phyloP scores from a whole-genome alignment of 2,329 filamentous ascomycete genomes.

The Raffaelea deltoideospora region DNA sequence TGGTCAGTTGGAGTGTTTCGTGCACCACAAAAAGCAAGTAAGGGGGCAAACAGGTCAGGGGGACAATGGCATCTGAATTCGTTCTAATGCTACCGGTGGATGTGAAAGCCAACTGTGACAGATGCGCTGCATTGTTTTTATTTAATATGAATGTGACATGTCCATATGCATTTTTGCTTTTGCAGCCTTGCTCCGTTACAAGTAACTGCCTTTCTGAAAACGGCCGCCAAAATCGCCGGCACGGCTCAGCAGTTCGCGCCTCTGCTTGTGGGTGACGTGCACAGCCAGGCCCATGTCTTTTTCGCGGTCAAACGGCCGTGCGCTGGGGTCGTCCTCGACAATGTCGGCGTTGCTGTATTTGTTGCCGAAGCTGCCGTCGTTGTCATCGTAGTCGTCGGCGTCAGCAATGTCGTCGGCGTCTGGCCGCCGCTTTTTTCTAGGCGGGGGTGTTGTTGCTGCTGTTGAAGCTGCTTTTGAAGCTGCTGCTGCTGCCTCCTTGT shows the following conservation, averaged over 20 bases:
- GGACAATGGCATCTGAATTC: too few species aligned
- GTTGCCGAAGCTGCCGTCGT: too few species aligned
- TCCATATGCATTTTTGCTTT: neutral
- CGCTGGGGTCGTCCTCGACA: slow-evolving; percentile 81
- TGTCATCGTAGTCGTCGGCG: slow-evolving; percentile 23
- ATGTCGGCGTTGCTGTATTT: too few species aligned
- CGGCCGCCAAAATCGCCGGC: slow-evolving; percentile 68
- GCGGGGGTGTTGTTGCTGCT: neutral
- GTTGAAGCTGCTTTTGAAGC: neutral
- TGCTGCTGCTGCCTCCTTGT: neutral
- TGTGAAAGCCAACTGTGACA: too few species aligned
- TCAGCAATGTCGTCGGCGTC: slow-evolving; percentile 12
- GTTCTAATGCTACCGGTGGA: too few species aligned
- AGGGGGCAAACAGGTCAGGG: too few species aligned
- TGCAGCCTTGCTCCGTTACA: too few species aligned
- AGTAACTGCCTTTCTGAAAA: slow-evolving; percentile 61
- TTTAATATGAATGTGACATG: neutral
- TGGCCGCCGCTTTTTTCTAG: too few species aligned
- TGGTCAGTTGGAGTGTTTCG: too few species aligned
- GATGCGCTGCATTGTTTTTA: neutral
- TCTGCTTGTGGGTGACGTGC: slow-evolving; percentile 57
- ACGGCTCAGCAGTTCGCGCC: slow-evolving; percentile 63
- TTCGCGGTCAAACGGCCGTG: slow-evolving; percentile 74
- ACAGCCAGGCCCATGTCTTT: slow-evolving; percentile 80
- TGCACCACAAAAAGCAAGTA: too few species aligned